Conservation (phyloP, 139 green algal species). For the Coelastrella sp. region DNA sequence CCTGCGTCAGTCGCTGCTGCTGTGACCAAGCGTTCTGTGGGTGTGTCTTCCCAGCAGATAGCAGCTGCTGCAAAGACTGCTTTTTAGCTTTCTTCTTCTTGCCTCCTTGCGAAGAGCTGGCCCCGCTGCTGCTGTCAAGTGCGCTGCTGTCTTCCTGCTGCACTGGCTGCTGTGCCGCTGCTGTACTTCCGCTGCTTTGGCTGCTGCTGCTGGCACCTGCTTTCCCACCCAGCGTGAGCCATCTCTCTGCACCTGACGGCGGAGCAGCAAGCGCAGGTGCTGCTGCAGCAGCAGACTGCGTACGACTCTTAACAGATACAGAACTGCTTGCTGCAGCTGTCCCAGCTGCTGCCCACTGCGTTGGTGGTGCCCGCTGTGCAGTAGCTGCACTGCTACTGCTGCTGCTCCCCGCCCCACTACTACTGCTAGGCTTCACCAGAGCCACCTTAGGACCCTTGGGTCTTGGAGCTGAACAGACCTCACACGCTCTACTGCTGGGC, state of each 20-base stretch:
- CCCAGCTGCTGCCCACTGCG: conserved; percentile 27
- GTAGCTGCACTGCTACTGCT: background rate
- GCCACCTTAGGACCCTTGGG: background rate
- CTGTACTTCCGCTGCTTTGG: background rate
- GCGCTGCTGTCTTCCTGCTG: background rate
- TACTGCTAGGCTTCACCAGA: conserved; percentile 14
- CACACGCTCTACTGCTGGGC: conserved; percentile 57
- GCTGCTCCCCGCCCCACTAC: background rate
- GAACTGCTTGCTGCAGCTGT: background rate
- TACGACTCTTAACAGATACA: background rate
- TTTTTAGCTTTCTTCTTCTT: conserved; percentile 41
- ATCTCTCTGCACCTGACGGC: background rate
- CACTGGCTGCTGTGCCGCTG: conserved; percentile 6
- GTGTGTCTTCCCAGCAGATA: background rate
- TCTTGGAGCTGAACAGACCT: conserved; percentile 59
- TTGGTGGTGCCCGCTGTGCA: background rate
- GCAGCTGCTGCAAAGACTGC: conserved; percentile 31
- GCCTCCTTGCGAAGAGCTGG: background rate
- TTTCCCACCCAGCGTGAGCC: background rate
- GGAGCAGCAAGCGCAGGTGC: background rate
- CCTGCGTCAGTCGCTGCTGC: conserved; percentile 20
- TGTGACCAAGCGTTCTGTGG: conserved; percentile 49
- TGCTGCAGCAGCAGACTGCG: background rate
- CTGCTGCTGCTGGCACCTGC: conserved; percentile 37
- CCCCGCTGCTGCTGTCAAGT: background rate